Evolutionary conservation across 2,329 filamentous ascomycete genomes (phyloP), one percentile per base, ranked within the genome.

Genomic region (Aspergillaceae sp.): DNA sequence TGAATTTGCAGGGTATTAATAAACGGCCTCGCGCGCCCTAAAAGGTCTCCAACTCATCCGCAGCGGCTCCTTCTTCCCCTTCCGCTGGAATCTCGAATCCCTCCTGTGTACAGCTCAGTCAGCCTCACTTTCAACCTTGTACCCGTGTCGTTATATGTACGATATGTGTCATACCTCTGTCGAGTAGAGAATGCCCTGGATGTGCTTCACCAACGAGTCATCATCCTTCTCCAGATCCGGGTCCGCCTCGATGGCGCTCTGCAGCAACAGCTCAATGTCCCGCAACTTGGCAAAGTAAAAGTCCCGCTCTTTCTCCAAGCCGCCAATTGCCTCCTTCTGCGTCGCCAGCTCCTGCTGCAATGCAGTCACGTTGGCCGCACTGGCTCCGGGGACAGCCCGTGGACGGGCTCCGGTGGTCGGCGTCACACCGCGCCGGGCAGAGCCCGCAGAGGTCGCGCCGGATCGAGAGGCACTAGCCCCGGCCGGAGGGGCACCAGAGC

Each of bases 241-340:
- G 55, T 96, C 87, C 52, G 88, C 86, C 58, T 98, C 92, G 62
- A 94, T 85, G 7, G 90, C 89, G 61, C 87, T 86, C 74, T 98
- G 92, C 46, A 98, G 80, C 59, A 98, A 74, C 54, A 98, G 74
- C 72, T 98, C 92, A 58, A 98, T 98, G 65, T 98, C 92, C 49
- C 92, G 80, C 54, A 98, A 78, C 76, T 98, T 98, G 78, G 87
- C 94, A 71, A 98, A 98, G 76, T 98, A 98, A 67, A 98, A 98
- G 68, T 98, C 92, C 42, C 92, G 80, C 74, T 98, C 92, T 59
- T 92, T 84, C 76, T 98, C 92, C 37, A 98, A 76, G 1, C 92
- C 92, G 8, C 81, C 77, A n/a, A 98, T 91, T 0, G 88, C 95
- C 74, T 97, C 91, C 77, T 95, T 95, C 57, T 97, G 77, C 29